Base-by-base conservation (phyloP, 2,329 filamentous ascomycete species). In the Myriosclerotinia scirpicola region DNA sequence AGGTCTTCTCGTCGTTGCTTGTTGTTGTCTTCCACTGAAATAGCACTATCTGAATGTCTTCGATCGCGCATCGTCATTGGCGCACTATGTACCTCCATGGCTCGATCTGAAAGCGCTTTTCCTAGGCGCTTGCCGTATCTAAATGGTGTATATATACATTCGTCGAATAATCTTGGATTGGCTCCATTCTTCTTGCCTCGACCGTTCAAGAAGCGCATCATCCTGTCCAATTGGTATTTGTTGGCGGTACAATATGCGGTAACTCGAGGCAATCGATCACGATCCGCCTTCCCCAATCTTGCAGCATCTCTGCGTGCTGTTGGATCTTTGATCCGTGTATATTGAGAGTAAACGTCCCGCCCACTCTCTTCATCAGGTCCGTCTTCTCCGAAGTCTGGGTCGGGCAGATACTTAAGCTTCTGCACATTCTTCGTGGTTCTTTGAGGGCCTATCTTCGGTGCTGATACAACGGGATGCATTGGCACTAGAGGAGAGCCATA, bases 181-280 rank as follows among this genome's bases (percentile, higher is more conserved):
- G 93, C 87, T 22, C 92, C 91, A 73, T 91, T 86, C 42, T 86
- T 86, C 78, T 91, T 92, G 55, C 86, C 85, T 67, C 91, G 85
- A 40, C 92, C 91, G 77, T 99, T 99, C 69, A 99, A 80, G 75
- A 94, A 99, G 54, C 90, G 89, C 86, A 96, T 91, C 69, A 98
- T 81, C 4, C 89, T 89, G 46, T 98, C 94, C 80, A 97, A 87
- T 73, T 94, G 88, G 79, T 98, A 98, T 63, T 89, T 90, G 75
- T 92, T 93, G 14, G 95, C 93, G 0, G 95, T 97, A 76, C 94
- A 98, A 80, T 98, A 99, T 48, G 95, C 95, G 50, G 95, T 98
- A 17, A 99, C 95, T 69, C 95, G 84, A 6, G 95, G 95, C 66
- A 99, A 80, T 70, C 89, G 85, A 70, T 92, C 90, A 66, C 95